phyloP scores from a whole-genome alignment of 2,329 filamentous ascomycete species.

The Neobulgaria alba region DNA sequence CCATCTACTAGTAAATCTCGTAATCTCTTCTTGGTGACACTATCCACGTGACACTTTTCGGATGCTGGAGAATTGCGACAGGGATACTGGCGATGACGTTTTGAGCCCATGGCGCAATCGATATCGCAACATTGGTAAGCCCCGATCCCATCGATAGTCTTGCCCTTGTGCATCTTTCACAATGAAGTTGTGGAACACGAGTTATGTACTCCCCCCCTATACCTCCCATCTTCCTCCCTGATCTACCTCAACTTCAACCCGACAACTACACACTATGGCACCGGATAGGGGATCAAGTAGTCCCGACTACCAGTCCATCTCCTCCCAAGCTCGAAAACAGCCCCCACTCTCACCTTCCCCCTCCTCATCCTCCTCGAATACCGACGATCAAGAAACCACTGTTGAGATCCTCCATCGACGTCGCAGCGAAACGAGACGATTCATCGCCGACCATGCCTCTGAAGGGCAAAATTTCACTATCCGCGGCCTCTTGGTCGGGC shows the following conservation, averaged over 20 bases:
- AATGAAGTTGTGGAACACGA: background rate
- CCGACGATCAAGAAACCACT: slow-evolving; percentile 3
- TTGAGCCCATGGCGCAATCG: background rate
- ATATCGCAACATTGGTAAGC: background rate
- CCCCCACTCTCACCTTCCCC: slow-evolving; percentile 8
- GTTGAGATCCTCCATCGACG: slow-evolving; percentile 12
- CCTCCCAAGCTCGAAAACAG: slow-evolving; percentile 7
- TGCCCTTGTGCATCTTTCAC: background rate
- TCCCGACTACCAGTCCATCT: slow-evolving; percentile 20
- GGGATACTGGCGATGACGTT: too few species aligned
- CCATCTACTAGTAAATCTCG: too few species aligned
- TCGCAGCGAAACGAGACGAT: slow-evolving; percentile 22
- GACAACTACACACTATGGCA: slow-evolving; percentile 12
- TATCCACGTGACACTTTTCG: too few species aligned
- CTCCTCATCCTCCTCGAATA: slow-evolving; percentile 3
- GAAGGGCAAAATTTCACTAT: slow-evolving; percentile 67
- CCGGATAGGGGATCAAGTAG: slow-evolving; percentile 18
- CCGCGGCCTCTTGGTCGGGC: slow-evolving; percentile 70
- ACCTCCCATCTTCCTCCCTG: background rate
- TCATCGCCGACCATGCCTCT: slow-evolving; percentile 23
- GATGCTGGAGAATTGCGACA: too few species aligned
- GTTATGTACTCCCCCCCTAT: background rate
- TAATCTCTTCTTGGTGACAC: too few species aligned
- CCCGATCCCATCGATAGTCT: background rate
- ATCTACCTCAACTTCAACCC: background rate